Evolutionary conservation across 2,329 filamentous ascomycete species (phyloP), one percentile per base, ranked within the genome.

Genomic region (Dactylellina sp.): DNA sequence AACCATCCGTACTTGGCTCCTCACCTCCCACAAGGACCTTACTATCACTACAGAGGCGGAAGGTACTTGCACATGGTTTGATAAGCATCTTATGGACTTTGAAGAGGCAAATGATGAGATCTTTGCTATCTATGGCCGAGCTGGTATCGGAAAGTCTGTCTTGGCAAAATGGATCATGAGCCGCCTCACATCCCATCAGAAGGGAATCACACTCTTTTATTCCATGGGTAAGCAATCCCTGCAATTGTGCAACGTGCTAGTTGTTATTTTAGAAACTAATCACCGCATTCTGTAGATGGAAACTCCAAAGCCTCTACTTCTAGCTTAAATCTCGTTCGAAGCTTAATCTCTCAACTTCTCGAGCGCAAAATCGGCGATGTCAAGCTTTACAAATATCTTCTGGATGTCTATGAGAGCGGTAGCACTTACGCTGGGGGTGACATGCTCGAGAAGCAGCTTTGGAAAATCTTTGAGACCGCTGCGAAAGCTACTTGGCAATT

Each of bases 71-170:
- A 53, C 49, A 11, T 63, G 60, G 60, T 63, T 63, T 22, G 60
- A 63, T 22, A 63, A 63, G 24, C 60, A 63, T 35, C 60, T 63
- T n/a, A 63, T 63, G 60, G 60, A 63, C 39, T 63, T 63, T 20
- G 60, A 63, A 37, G 60, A 63, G 37, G 47, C 46, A 7, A 63
- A 55, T 35, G 47, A 63, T 35, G 60, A 63, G 32, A 63, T 63
- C 12, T 63, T 63, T 28, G 60, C 47, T n/a, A 63, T 63, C 22
- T 63, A 63, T 25, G 60, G 60, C n/a, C 42, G 39, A 46, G 18
- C 47, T 32, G 60, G 60, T 53, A 55, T 63, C 7, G 60, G 60
- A 11, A 63, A 63, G 35, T 63, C 60, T n/a, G 60, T 63, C 46
- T 32, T 63, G 6, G 32, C 60, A n/a, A 63, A 63, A 52, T 63